Evolutionary conservation across 2,329 filamentous ascomycete genomes (phyloP), one percentile per base, ranked within the genome.

Genomic region (Fusarium tjaetaba): DNA sequence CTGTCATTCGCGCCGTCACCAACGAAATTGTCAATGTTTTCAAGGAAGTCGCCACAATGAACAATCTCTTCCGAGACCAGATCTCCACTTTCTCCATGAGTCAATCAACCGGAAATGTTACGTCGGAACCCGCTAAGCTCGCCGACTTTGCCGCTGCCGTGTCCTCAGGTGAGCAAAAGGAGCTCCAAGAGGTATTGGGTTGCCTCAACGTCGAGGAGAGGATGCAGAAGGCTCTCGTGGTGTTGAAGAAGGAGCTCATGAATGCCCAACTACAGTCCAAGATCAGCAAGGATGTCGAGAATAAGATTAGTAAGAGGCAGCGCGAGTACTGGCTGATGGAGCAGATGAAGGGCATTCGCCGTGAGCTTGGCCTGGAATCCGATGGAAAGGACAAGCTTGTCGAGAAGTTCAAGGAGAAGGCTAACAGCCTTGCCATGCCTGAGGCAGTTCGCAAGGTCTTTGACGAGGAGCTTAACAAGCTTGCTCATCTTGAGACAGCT

Each of bases 21-120:
- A 97, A 96, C 79, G 97, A 99, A 84, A 98, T 99, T 70, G 95
- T 99, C 80, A 98, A 98, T 81, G 96, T 97, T 2, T 98, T 98
- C 87, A 98, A 98, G 84, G 95, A 98, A 81, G 94, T 99, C 61
- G 96, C 96, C 15, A 93, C 91, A 49, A 90, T 98, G 83, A 99
- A 98, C 84, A 94, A 93, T 68, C 88, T 99, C 26, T 99, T 99
- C 87, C 91, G 96, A 65, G 96, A 99, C 79, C 96, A 99, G 80
- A 97, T 99, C 62, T 97, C 95, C 2, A 97, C 96, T 4, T 99
- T 98, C 80, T 96, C 95, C 36, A 97, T 97, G 87, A 97, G 94
- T 78, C 95, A 97, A 77, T 97, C 94, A 15, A 94, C 95, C 1
- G 95, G 96, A 62, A 99, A 98, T 77, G 94, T 99, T 57, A 96